phyloP scores from a whole-genome alignment of 176 grass and related monocot species.

The Carex scoparia region DNA sequence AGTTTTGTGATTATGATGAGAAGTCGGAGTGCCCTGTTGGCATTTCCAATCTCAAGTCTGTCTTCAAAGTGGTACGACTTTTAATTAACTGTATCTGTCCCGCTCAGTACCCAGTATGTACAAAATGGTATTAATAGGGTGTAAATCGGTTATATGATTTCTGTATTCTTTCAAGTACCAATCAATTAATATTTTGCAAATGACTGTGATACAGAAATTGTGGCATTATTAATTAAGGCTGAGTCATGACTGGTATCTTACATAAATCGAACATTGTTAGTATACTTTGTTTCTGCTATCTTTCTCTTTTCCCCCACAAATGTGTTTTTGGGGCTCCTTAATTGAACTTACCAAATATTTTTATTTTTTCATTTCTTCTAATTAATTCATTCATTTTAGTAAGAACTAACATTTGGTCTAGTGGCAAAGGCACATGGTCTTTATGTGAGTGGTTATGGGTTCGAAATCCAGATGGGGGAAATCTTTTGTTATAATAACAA shows the following conservation, averaged over 20 bases:
- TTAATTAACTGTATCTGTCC: background rate
- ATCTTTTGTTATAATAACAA: no score
- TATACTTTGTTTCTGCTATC: background rate
- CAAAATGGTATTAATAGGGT: background rate
- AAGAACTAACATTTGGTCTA: no score
- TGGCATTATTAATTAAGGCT: background rate
- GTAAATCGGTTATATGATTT: background rate
- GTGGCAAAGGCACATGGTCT: no score
- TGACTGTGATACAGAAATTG: background rate
- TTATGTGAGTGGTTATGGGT: no score
- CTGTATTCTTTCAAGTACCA: background rate
- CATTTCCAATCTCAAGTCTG: slow-evolving; percentile 53
- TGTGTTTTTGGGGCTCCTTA: background rate
- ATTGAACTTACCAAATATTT: background rate
- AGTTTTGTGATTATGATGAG: slow-evolving; percentile 90
- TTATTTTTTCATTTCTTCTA: background rate
- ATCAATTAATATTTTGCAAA: background rate
- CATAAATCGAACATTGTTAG: background rate
- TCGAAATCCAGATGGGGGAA: no score
- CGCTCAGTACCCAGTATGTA: background rate
- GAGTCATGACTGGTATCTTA: background rate
- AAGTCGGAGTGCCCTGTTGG: slow-evolving; percentile 72
- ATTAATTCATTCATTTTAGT: background rate
- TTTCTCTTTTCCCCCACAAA: background rate
- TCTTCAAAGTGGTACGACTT: slow-evolving; percentile 77